Evolutionary conservation across 2,329 filamentous ascomycete genomes (phyloP).

Genomic region (Curvularia eragrostidis): DNA sequence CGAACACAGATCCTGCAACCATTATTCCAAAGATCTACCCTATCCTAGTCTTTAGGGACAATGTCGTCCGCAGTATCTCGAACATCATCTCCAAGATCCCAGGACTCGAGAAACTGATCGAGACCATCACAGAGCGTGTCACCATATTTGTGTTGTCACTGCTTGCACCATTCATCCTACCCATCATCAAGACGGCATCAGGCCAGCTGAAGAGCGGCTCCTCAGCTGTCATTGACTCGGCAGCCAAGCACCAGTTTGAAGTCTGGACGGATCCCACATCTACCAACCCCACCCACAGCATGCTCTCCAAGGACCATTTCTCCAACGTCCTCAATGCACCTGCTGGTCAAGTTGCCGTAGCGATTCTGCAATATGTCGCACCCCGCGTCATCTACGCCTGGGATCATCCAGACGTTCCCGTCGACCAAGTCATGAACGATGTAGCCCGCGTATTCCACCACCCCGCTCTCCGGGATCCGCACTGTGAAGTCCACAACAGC

Average conservation of each 20-base stretch:
- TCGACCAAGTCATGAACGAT: conserved; percentile 83
- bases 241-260: conserved; percentile 58
- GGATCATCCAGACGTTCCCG: conserved; percentile 83
- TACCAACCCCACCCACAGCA: conserved; percentile 59
- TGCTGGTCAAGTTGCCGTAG: conserved; percentile 56
- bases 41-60: conserved; percentile 91
- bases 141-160: conserved; percentile 91
- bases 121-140: conserved; percentile 91
- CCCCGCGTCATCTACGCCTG: conserved; percentile 90
- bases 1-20: conserved; percentile 72
- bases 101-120: conserved; percentile 85
- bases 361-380: conserved; percentile 82
- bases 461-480: conserved; percentile 78
- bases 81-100: conserved; percentile 89
- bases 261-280: conserved; percentile 57
- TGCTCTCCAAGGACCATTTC: conserved; percentile 61
- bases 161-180: conserved; percentile 87
- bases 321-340: conserved; percentile 59
- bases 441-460: conserved; percentile 88
- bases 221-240: conserved; percentile 67
- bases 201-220: conserved; percentile 86
- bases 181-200: conserved; percentile 87
- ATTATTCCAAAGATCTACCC: conserved; percentile 78
- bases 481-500: conserved; percentile 77
- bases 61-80: conserved; percentile 86